Base-by-base conservation (phyloP, 306 rosid species). In the Lotus japonicus region DNA sequence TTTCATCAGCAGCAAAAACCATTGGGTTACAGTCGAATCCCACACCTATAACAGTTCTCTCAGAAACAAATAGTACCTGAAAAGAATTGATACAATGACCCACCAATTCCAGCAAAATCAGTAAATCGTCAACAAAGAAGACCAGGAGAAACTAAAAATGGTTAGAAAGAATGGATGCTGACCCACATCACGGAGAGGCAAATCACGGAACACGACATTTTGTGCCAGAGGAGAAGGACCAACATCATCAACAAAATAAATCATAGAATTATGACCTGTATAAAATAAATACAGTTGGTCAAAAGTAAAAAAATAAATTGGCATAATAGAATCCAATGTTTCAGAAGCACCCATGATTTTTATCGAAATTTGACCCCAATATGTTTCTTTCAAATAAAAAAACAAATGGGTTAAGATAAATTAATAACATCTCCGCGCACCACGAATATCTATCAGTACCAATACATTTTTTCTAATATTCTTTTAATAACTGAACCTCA, bases 111-210 rank as follows among this genome's bases (percentile, higher is more conserved):
- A 75, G 70, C 70, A 74, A 76, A 66, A 68, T 85, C 57, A 85
- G 85, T 70, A 50, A 28, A 75, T 57, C 73, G 56, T 10, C 66
- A 15, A 1, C 21, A 51, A 68, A 80, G 76, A 46, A 58, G 62
- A 77, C n/a, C 36, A 17, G 17, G 17, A 42, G 58, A 75, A 42
- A 10, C 33, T 42, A 18, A 58, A 64, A 79, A 67, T 75, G 57
- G 68, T 66, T 52, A 76, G 80, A 77, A 68, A 83, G 84, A 87
- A 74, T 65, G 95, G 96, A 88, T 88, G 97, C 97, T 94, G 90
- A 94, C 99, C 99, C 97, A 94, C 99, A 90, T 94, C 99, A 85
- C 96, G 95, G 66, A 94, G 96, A 41, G 99, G 99, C 86, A 90
- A 82, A 84, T 94, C 92, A 70, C 96, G 96, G 74, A 82, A 84